Base-by-base conservation (phyloP, 345 rosid genomes). In the Heritiera littoralis region DNA sequence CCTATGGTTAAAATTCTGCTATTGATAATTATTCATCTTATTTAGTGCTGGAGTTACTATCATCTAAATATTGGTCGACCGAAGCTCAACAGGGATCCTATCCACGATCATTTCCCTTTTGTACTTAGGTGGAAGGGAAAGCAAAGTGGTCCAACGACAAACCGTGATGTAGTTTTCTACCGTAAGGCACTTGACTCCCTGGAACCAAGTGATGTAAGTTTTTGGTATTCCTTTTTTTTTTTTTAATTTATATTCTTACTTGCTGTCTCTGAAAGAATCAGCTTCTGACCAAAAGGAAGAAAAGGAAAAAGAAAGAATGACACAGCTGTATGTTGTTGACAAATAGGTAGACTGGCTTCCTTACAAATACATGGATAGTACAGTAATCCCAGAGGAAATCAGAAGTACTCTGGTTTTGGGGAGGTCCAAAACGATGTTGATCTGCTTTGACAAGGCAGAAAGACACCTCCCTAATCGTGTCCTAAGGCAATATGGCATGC, bases 371-470 rank as follows among this genome's bases (percentile, higher is more conserved):
- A 85, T 92, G 91, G 93, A 92, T 72, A 87, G 88, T 73, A 84
- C 89, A 71, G 89, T 78, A 18, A 90, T 95, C 85, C 97, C 99
- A 2, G 91, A 90, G 72, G 85, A 86, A 75, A 90, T 92, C 12
- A 86, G 82, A 84, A 82, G 66, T 72, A 85, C 88, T 70, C 81
- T 95, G 83, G 83, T 83, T 84, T 80, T 93, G 78, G 97, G 98
- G 79, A 93, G 97, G 89, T 92, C 99, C 14, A 92, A 88, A 85
- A 91, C 99, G 35, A 95, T 92, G 98, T 86, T 95, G 78, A 89
- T 95, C 82, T 95, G 97, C 81, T 95, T 93, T 77, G 99, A 93
- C 85, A 93, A 93, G 93, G 99, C 99, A 18, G 99, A 95, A 87
- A 92, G 99, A 79, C 99, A 96, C 83, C 94, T 93, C 4, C 97